Conservation (phyloP, 2,329 filamentous ascomycete genomes). For the Alternaria metachromatica region DNA sequence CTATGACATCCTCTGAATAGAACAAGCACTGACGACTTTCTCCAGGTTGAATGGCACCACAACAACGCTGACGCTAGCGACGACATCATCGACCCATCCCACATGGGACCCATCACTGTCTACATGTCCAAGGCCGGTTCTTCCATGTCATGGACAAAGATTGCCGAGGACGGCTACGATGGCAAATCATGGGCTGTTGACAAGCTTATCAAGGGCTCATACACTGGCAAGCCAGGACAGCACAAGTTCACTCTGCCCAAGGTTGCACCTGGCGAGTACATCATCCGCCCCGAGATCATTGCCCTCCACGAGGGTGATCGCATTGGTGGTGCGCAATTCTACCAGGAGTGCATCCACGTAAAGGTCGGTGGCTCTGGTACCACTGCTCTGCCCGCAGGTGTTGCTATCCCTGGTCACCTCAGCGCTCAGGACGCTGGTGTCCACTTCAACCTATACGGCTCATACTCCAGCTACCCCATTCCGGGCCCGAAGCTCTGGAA, state of each 20-base stretch:
- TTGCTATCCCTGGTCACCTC: slow-evolving; percentile 56
- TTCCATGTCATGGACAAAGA: slow-evolving; percentile 58
- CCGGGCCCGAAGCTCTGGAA: slow-evolving; percentile 47
- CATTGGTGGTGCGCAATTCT: slow-evolving; percentile 52
- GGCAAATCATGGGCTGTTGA: slow-evolving; percentile 49
- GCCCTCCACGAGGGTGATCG: slow-evolving; percentile 52
- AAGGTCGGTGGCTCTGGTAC: slow-evolving; percentile 46
- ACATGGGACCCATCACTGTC: slow-evolving; percentile 60
- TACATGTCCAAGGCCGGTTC: slow-evolving; percentile 56
- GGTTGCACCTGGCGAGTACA: slow-evolving; percentile 51
- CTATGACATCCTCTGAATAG: neutral
- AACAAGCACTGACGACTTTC: slow-evolving; percentile 3
- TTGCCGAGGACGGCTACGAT: slow-evolving; percentile 49
- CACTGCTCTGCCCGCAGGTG: slow-evolving; percentile 47
- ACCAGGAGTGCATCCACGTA: slow-evolving; percentile 54
- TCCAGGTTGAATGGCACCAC: slow-evolving; percentile 58
- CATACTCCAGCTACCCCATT: slow-evolving; percentile 43
- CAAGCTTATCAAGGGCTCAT: slow-evolving; percentile 42
- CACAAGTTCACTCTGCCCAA: slow-evolving; percentile 51
- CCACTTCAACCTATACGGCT: slow-evolving; percentile 52
- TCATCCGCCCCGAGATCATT: slow-evolving; percentile 54
- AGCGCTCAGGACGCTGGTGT: slow-evolving; percentile 49
- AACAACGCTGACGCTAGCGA: slow-evolving; percentile 52
- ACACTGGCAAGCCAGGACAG: slow-evolving; percentile 48
- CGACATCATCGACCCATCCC: slow-evolving; percentile 61